These are phyloP conservation scores for Podaxis pistillaris DNA, from an alignment of 768 basidiomycete species.

Conservation along the genomic window DNA sequence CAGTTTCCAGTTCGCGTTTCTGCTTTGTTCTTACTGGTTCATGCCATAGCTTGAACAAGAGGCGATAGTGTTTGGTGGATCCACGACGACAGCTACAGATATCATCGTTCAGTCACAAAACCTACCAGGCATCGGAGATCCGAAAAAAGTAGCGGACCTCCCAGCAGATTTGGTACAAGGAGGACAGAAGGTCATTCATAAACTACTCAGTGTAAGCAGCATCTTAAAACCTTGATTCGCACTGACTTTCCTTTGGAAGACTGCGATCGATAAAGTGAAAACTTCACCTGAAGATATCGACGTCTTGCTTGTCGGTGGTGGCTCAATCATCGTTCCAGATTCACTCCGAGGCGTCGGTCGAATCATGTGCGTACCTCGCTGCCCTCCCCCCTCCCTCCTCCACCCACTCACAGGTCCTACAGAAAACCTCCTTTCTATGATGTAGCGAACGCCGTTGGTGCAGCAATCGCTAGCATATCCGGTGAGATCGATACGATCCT, in stretches of 20 bases:
- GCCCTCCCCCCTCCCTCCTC: too few species aligned
- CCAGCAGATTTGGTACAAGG: constrained; percentile 14
- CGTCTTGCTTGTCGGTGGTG: constrained; percentile 65
- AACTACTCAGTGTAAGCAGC: constrained; percentile 24
- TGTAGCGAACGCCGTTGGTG: constrained; percentile 64
- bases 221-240: not conserved
- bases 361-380: too few species aligned
- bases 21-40: constrained; percentile 24
- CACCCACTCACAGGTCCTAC: not conserved
- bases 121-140: constrained; percentile 20
- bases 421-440: constrained; percentile 35
- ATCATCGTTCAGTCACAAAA: constrained; percentile 37
- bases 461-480: constrained; percentile 44
- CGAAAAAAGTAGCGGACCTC: constrained; percentile 17
- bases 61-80: constrained; percentile 54
- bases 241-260: constrained; percentile 34
- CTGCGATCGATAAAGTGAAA: constrained; percentile 61
- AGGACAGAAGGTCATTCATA: constrained; percentile 20
- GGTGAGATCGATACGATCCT: constrained; percentile 46
- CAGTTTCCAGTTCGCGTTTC: not conserved
- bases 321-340: constrained; percentile 56
- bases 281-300: constrained; percentile 55
- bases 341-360: constrained; percentile 48
- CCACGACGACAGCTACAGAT: constrained; percentile 60
- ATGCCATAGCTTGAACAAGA: constrained; percentile 36